A percentile compares a stretch with the other conserved stretches of the same genome.
phyloP scores from a whole-genome alignment of 345 rosid species.

The Hibiscus syriacus region DNA sequence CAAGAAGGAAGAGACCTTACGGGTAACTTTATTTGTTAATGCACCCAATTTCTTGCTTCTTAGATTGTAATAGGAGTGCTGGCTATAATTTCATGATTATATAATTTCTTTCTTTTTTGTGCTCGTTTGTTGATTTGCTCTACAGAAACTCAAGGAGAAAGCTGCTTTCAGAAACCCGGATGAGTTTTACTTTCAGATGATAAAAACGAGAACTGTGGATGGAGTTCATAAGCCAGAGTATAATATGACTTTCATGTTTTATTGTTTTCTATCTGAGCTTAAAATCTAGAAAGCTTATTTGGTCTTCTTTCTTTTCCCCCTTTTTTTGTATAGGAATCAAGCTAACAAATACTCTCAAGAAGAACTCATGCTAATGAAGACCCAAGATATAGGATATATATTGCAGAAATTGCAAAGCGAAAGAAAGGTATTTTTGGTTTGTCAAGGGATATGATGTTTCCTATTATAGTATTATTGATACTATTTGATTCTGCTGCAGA shows the following conservation, averaged over 20 bases:
- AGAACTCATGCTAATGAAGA: slow-evolving; percentile 82
- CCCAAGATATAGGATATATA: slow-evolving; percentile 78
- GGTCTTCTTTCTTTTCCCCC: neutral
- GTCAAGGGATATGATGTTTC: neutral
- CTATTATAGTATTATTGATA: neutral
- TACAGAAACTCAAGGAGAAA: slow-evolving; percentile 71
- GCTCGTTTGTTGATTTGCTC: neutral
- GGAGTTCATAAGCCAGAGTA: slow-evolving; percentile 68
- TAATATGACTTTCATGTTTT: neutral
- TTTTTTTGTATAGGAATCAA: slow-evolving; percentile 39
- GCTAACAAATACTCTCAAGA: slow-evolving; percentile 64
- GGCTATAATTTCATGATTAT: neutral
- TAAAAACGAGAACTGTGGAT: slow-evolving; percentile 42
- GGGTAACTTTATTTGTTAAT: neutral
- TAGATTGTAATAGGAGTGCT: neutral
- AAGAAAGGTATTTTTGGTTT: slow-evolving; percentile 39
- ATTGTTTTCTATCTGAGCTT: neutral
- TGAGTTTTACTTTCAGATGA: slow-evolving; percentile 81
- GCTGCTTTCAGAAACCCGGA: slow-evolving; percentile 82
- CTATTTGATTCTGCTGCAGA: slow-evolving; percentile 36
- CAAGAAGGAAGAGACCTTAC: slow-evolving; percentile 46
- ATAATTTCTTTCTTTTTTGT: too few species aligned
- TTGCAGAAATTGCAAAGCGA: slow-evolving; percentile 81
- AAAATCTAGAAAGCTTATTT: neutral
- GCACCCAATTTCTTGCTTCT: neutral